Evolutionary conservation across 805 yeast species (phyloP).

Genomic region (Starmerella riodocensis): DNA sequence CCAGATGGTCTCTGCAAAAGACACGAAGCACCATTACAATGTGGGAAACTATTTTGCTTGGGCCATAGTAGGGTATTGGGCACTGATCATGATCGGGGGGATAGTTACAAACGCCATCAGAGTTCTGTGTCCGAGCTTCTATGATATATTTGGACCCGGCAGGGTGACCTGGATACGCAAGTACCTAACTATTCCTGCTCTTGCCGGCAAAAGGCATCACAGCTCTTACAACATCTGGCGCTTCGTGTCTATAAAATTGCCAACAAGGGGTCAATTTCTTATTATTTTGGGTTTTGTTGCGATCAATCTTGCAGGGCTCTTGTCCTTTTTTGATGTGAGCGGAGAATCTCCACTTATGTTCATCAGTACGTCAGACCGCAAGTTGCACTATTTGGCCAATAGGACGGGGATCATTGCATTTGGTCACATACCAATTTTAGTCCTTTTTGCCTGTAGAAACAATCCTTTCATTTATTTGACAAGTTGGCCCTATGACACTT

Average conservation of each 20-base stretch:
- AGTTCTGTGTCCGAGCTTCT: constrained; percentile 20
- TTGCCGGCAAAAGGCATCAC: constrained; percentile 23
- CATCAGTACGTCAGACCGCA: constrained; percentile 30
- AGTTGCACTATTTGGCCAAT: constrained; percentile 27
- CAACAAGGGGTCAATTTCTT: constrained; percentile 34
- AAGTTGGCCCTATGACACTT: constrained; percentile 50
- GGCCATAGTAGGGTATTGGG: constrained; percentile 27
- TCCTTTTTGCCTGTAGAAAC: constrained; percentile 55
- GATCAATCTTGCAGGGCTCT: constrained; percentile 24
- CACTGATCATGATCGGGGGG: constrained; percentile 20
- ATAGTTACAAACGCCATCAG: constrained; percentile 17
- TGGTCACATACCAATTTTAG: constrained; percentile 38
- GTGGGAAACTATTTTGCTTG: constrained; percentile 25
- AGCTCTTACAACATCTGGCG: constrained; percentile 20
- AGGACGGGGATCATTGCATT: constrained; percentile 41
- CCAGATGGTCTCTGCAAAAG: constrained; percentile 20
- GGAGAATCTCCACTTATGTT: constrained; percentile 19
- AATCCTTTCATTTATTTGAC: constrained; percentile 50
- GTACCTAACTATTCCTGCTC: constrained; percentile 26
- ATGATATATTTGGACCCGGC: constrained; percentile 25
- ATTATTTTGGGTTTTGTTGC: constrained; percentile 28
- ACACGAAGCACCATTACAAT: constrained; percentile 23
- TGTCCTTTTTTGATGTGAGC: constrained; percentile 18
- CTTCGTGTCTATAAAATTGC: constrained; percentile 22
- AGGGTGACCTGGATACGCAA: constrained; percentile 20